A percentile compares a stretch with the other conserved stretches of the same genome.
Conservation (phyloP, 2,329 filamentous ascomycete genomes). For the Penicillium capsulatum region DNA sequence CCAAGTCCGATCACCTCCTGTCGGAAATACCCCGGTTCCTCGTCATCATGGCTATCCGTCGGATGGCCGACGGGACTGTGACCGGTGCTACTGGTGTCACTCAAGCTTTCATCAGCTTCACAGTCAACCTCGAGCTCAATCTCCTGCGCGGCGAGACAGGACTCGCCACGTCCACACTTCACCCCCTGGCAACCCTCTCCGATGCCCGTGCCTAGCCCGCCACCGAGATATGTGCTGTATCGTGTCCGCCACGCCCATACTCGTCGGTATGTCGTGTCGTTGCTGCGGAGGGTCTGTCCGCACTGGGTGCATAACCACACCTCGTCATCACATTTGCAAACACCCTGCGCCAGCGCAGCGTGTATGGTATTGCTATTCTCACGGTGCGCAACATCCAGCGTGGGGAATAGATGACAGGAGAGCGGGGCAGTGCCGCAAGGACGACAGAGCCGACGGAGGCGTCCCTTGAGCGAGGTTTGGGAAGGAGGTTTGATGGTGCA, state of each 20-base stretch:
- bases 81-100: conserved; percentile 18
- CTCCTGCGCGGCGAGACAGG: conserved; percentile 71
- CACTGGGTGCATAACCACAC: conserved; percentile 87
- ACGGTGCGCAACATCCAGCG: conserved; percentile 8
- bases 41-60: conserved; percentile 32
- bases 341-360: conserved; percentile 49
- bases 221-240: conserved; percentile 72
- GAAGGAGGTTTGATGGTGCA: conserved; percentile 81
- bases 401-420: conserved; percentile 24
- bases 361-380: neutral
- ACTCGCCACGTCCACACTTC: conserved; percentile 72
- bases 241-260: conserved; percentile 88
- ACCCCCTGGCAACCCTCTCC: conserved; percentile 86
- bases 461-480: conserved; percentile 60
- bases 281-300: conserved; percentile 61
- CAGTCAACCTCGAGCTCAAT: conserved; percentile 83
- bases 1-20: conserved; percentile 92
- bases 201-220: conserved; percentile 77
- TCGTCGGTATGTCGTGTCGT: conserved; percentile 56
- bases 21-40: conserved; percentile 66
- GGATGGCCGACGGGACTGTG: conserved; percentile 19
- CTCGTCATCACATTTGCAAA: conserved; percentile 53
- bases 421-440: conserved; percentile 71
- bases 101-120: conserved; percentile 63
- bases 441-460: conserved; percentile 76